Evolutionary conservation across 164 flowering plant genomes (phyloP).

Genomic region (Euptelea pleiosperma): DNA sequence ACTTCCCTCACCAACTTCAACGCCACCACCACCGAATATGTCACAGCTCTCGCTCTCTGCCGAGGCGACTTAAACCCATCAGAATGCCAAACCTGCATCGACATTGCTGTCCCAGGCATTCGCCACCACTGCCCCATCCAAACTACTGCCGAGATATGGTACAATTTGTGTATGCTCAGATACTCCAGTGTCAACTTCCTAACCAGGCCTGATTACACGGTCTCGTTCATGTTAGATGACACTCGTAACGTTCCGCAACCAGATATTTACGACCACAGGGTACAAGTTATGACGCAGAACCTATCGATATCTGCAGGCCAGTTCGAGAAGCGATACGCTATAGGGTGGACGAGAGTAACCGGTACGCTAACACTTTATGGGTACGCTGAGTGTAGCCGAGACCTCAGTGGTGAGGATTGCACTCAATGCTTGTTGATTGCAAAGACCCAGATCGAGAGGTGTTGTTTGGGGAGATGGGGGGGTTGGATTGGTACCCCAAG

Average conservation of each 20-base stretch:
- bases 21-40: neutral
- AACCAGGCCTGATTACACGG: neutral
- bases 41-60: constrained; percentile 13
- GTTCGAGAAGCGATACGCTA: neutral
- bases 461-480: constrained; percentile 11
- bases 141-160: constrained; percentile 9
- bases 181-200: constrained; percentile 8
- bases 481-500: constrained; percentile 6
- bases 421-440: constrained; percentile 3
- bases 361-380: neutral
- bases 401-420: constrained; percentile 13
- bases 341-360: constrained; percentile 9
- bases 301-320: neutral
- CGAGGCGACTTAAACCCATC: neutral
- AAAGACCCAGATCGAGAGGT: neutral
- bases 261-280: constrained; percentile 1
- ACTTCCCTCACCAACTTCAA: constrained; percentile 13
- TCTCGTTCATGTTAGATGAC: neutral
- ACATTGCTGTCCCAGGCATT: neutral
- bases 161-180: constrained; percentile 9
- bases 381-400: constrained; percentile 8
- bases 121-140: neutral
- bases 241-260: neutral
- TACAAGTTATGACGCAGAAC: neutral
- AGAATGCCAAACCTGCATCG: constrained; percentile 10